Conservation (phyloP, 1,139 yeast species). For the Debaryomycetaceae sp. region DNA sequence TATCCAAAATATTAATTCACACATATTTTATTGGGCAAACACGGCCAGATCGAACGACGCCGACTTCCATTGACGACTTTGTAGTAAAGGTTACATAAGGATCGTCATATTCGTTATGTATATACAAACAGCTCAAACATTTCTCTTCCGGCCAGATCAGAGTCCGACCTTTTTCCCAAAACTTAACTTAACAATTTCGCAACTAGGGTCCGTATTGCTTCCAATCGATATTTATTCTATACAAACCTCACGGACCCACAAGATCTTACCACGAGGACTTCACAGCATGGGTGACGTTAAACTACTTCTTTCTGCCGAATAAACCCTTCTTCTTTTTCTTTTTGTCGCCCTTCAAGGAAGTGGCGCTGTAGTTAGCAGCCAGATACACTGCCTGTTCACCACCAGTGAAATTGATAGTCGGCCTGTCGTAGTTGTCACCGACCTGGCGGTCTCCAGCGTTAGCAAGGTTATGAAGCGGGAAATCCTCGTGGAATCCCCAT, state of each 20-base stretch:
- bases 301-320: slow-evolving; percentile 59
- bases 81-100: neutral
- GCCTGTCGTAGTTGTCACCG: slow-evolving; percentile 20
- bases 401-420: slow-evolving; percentile 33
- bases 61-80: too few relatives aligned
- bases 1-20: too few relatives aligned
- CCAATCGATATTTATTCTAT: neutral
- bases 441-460: slow-evolving; percentile 16
- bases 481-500: slow-evolving; percentile 62
- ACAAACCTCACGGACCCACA: neutral
- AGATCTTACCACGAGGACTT: neutral
- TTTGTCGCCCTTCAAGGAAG: slow-evolving; percentile 35
- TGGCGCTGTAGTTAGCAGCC: slow-evolving; percentile 49
- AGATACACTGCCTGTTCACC: slow-evolving; percentile 65
- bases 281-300: neutral
- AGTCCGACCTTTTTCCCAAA: neutral
- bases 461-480: slow-evolving; percentile 29
- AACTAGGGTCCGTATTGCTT: neutral
- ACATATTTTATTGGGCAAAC: too few relatives aligned
- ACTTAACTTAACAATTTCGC: neutral
- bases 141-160: neutral
- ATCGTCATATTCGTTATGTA: neutral
- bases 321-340: slow-evolving; percentile 58
- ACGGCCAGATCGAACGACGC: too few relatives aligned
- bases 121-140: neutral